Conservation (phyloP, 257 asterid genomes). For the Primulina tabacum region DNA sequence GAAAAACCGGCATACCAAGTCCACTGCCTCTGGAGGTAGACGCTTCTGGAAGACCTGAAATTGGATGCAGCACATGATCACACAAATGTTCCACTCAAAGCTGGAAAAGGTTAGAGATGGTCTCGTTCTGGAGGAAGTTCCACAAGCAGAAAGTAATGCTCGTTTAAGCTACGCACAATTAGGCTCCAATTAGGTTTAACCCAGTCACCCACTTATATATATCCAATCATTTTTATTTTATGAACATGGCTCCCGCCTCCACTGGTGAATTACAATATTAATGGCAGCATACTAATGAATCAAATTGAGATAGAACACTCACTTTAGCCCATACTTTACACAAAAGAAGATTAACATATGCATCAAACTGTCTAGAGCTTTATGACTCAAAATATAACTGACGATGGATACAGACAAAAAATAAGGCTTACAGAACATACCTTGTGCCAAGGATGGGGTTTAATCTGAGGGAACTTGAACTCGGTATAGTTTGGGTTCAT, state of each 20-base stretch:
- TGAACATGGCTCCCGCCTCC: background rate
- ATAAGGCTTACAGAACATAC: slow-evolving; percentile 32
- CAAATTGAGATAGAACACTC: background rate
- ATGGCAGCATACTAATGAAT: background rate
- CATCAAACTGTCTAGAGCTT: background rate
- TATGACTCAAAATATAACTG: background rate
- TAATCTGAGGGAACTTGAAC: slow-evolving; percentile 93
- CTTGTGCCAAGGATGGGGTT: slow-evolving; percentile 99
- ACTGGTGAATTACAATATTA: background rate
- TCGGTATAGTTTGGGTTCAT: slow-evolving; percentile 94
- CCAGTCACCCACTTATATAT: background rate
- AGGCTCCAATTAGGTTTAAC: background rate
- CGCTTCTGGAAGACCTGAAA: slow-evolving; percentile 93
- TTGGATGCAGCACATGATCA: slow-evolving; percentile 13
- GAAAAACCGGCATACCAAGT: slow-evolving; percentile 83
- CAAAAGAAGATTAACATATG: background rate
- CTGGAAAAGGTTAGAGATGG: background rate
- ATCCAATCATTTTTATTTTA: background rate
- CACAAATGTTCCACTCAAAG: background rate
- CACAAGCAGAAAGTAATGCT: background rate
- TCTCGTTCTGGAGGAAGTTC: background rate
- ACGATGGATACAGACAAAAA: background rate
- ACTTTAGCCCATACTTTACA: background rate
- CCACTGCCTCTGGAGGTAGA: slow-evolving; percentile 97
- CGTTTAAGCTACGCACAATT: too few species aligned